Conservation (phyloP, 83 land plant genomes). For the Diphasiastrum complanatum region DNA sequence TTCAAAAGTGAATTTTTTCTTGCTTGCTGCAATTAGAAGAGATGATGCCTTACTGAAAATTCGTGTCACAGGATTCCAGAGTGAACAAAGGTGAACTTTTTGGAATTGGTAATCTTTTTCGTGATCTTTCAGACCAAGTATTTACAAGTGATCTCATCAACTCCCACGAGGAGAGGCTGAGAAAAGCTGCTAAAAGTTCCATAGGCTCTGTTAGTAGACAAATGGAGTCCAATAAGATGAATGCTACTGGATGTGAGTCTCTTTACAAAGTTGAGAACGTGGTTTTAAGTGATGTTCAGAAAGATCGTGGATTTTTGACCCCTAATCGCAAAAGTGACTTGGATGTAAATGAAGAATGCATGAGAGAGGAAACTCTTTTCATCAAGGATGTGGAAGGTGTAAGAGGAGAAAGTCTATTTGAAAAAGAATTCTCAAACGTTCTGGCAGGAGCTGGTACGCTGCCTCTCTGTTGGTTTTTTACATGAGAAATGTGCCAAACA, state of each 20-base stretch:
- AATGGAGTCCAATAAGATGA: too few species aligned
- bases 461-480: background rate
- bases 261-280: background rate
- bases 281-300: background rate
- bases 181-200: background rate
- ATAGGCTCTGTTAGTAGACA: background rate
- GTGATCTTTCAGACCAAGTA: constrained; percentile 78
- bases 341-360: background rate
- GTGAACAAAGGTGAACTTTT: constrained; percentile 88
- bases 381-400: constrained; percentile 1
- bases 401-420: constrained; percentile 1
- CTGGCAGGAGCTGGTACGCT: constrained; percentile 10
- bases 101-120: constrained; percentile 80
- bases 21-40: background rate
- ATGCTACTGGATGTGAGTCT: background rate
- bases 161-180: constrained; percentile 43
- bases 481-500: too few species aligned
- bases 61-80: constrained; percentile 68
- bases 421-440: background rate
- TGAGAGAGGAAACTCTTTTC: background rate
- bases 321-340: background rate
- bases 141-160: constrained; percentile 92
- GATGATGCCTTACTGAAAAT: background rate
- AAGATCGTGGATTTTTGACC: background rate
- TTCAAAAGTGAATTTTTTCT: background rate